phyloP scores from a whole-genome alignment of 768 basidiomycete genomes.

The Mycena latifolia region DNA sequence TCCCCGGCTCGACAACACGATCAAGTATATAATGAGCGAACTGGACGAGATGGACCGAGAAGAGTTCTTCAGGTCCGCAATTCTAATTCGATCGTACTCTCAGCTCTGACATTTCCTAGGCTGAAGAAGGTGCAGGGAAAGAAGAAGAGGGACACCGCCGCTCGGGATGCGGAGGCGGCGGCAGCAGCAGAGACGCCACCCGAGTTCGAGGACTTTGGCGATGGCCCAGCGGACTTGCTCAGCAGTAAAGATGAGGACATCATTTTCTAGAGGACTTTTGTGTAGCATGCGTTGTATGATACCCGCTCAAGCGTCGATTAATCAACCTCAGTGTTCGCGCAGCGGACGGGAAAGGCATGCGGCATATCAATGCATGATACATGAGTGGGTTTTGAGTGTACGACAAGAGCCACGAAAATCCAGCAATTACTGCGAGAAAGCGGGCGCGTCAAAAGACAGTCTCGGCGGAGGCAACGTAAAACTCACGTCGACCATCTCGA shows the following conservation, averaged over 20 bases:
- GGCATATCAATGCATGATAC: slow-evolving; percentile 81
- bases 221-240: slow-evolving; percentile 71
- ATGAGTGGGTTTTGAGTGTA: slow-evolving; percentile 66
- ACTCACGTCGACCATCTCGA: slow-evolving; percentile 87
- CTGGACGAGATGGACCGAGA: slow-evolving; percentile 99
- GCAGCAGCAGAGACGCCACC: slow-evolving; percentile 47
- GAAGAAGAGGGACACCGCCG: slow-evolving; percentile 88
- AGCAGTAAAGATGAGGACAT: slow-evolving; percentile 93
- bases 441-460: slow-evolving; percentile 28
- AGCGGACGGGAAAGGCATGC: slow-evolving; percentile 48
- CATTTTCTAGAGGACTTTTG: slow-evolving; percentile 73
- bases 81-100: not conserved
- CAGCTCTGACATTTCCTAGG: slow-evolving; percentile 53
- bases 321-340: slow-evolving; percentile 22
- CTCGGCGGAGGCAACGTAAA: slow-evolving; percentile 4
- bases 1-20: slow-evolving; percentile 95
- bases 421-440: slow-evolving; percentile 51
- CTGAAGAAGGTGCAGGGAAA: slow-evolving; percentile 98
- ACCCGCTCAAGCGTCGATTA: slow-evolving; percentile 32
- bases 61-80: slow-evolving; percentile 86
- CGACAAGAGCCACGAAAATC: slow-evolving; percentile 34
- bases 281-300: slow-evolving; percentile 30
- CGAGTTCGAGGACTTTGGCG: slow-evolving; percentile 48
- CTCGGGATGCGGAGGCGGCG: slow-evolving; percentile 42
- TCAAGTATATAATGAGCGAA: slow-evolving; percentile 98